Base-by-base conservation (phyloP, 106 monocot species). In the Phalaenopsis aphrodite region DNA sequence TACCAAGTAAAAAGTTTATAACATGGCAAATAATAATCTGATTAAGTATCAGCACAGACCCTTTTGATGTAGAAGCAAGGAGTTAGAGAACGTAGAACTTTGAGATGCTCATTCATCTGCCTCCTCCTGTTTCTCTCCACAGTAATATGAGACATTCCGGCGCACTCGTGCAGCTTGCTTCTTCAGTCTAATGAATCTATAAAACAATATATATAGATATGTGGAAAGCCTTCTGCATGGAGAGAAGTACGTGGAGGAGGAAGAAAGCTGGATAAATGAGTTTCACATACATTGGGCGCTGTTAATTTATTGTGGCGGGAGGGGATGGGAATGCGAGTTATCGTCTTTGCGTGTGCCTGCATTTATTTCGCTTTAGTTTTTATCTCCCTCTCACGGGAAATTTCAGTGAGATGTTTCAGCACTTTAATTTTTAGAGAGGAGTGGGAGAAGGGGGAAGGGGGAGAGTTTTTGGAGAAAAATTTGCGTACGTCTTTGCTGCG, bases 101-200 rank as follows among this genome's bases (percentile, higher is more conserved):
- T 87, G 79, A 95, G 93, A 72, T 95, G 84, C 85, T 95, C 93
- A 45, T 93, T 95, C 93, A 95, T 95, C 83, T 91, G 89, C 74
- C 86, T 77, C 24, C 95, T 72, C 57, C 95, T 66, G 78, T 93
- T 95, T 61, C 95, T 90, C 88, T 95, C 95, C 23, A 95, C 93
- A 0, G 91, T 84, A 37, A 95, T 95, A 69, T 95, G 95, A 66
- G 93, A 85, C 86, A 89, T 95, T 68, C 23, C 24, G 23, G 24
- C 1, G 23, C 8, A 5, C 15, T 17, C 57, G 61, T 61, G 21
- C 61, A 61, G 21, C 7, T 12, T 6, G 11, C 15, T 52, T 52
- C 64, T 65, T 65, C 64, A 23, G 64, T 6, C 10, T 65, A 8
- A 65, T 24, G 23, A 8, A 8, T 30, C 7, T 23, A 65, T 24